Evolutionary conservation across 1,284 basidiomycete species (phyloP), one percentile per base, ranked within the genome.

Genomic region (Porodaedalea pini): DNA sequence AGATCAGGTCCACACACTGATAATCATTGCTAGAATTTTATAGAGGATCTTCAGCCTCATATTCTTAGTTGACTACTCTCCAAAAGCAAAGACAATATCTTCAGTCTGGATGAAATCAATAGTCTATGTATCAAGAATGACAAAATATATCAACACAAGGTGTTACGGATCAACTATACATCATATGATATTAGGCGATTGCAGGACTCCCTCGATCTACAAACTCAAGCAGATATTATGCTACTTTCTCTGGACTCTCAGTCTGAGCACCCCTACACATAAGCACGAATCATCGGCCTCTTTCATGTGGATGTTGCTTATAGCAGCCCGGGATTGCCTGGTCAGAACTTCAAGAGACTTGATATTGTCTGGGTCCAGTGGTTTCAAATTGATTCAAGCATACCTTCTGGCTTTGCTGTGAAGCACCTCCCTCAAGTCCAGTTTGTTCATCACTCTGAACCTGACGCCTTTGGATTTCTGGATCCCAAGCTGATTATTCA

Each of bases 161-260:
- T 61, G 0, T 40, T 73, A n/a, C 63, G 64, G 0, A 54, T 79
- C 51, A 75, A 78, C 52, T 78, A 74, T 59, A 79, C 74, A 0
- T 76, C 73, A 1, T 79, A 80, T 56, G 70, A 79, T 52, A 52
- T 75, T 10, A 66, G 67, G 0, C 67, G 69, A 3, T 64, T 64
- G 4, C 71, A 73, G 50, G 77, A 79, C 54, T 65, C 62, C 0
- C 61, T 79, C 52, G 77, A 74, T 48, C 71, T 69, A 0, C 51
- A 61, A 0, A 68, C 64, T 1, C 66, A 68, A 31, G 1, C n/a
- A n/a, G n/a, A n/a, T n/a, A n/a, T n/a, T n/a, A n/a, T n/a, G n/a
- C n/a, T n/a, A n/a, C n/a, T n/a, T 57, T 64, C 2, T 63, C 69
- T 3, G 59, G 57, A 4, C 67, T 72, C 23, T 62, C 62, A 15